Percentiles rank a stretch among this genome's conserved stretches.
Conservation (phyloP, 768 basidiomycete species). For the Boletus pseudo-olivaceus region DNA sequence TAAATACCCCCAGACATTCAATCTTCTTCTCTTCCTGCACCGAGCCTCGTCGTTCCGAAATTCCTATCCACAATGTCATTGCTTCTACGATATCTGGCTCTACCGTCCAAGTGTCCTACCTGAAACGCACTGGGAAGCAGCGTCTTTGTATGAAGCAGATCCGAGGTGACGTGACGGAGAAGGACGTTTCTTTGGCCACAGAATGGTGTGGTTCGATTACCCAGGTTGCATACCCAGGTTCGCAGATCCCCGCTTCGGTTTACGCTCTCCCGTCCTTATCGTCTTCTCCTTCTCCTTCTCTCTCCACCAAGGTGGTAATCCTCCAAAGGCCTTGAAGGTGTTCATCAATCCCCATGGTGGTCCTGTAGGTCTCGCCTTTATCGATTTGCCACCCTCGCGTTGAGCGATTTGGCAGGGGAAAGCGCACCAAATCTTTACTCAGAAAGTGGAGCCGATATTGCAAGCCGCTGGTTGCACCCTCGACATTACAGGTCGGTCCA, state of each 20-base stretch:
- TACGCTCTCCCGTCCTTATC: background rate
- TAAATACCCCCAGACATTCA: background rate
- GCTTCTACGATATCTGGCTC: constrained; percentile 41
- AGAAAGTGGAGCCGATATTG: constrained; percentile 68
- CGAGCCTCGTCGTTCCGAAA: constrained; percentile 16
- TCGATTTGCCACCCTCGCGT: background rate
- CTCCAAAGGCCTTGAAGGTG: constrained; percentile 55
- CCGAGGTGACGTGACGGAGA: constrained; percentile 40
- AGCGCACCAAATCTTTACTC: constrained; percentile 48
- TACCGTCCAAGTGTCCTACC: constrained; percentile 47
- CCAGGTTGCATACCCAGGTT: constrained; percentile 59
- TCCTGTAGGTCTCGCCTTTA: constrained; percentile 43
- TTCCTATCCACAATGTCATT: constrained; percentile 53
- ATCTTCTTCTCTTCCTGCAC: constrained; percentile 10
- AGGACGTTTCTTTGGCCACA: constrained; percentile 32
- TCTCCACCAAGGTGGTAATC: constrained; percentile 44
- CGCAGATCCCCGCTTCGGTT: background rate
- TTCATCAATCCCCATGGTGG: constrained; percentile 81
- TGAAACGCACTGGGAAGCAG: constrained; percentile 43
- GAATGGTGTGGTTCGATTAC: constrained; percentile 58
- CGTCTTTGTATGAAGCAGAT: constrained; percentile 37
- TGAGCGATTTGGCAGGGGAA: constrained; percentile 48
- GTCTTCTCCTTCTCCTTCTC: constrained; percentile 3
- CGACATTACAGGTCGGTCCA: constrained; percentile 57
- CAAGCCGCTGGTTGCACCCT: constrained; percentile 59